Conservation (phyloP, 331 rosid genomes). For the Malus hybrid region DNA sequence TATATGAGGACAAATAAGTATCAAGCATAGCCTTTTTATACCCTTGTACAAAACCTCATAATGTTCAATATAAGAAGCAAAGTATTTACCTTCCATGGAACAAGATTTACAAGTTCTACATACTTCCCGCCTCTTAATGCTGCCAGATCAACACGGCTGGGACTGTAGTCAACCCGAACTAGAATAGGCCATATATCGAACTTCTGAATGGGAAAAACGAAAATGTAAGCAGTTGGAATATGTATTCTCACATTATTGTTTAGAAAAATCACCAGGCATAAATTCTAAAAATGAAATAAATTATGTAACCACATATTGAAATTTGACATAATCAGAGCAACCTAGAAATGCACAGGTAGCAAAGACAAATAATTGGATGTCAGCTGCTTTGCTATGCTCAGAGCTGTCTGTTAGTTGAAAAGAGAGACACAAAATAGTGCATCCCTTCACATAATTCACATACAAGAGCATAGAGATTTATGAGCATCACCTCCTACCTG, state of each 20-base stretch:
- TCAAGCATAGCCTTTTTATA: background rate
- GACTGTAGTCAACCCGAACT: constrained; percentile 92
- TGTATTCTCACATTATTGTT: too few relatives aligned
- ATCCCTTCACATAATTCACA: background rate
- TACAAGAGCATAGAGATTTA: too few relatives aligned
- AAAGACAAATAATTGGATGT: background rate
- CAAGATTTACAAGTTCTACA: constrained; percentile 87
- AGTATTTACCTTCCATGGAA: constrained; percentile 85
- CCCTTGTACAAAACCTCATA: background rate
- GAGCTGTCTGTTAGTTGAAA: background rate
- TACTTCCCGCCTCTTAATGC: constrained; percentile 83
- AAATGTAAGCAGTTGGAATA: background rate
- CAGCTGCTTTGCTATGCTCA: background rate
- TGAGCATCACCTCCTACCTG: too few relatives aligned
- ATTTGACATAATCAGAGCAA: constrained; percentile 1
- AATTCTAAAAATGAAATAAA: constrained; percentile 3
- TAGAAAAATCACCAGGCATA: constrained; percentile 1
- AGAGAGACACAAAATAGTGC: background rate
- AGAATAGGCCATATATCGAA: constrained; percentile 75
- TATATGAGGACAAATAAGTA: background rate
- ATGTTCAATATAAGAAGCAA: background rate
- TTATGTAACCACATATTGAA: background rate
- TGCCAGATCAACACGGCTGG: constrained; percentile 71
- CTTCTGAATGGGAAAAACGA: constrained; percentile 57
- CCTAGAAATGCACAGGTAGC: constrained; percentile 3